phyloP scores from a whole-genome alignment of 495 filamentous ascomycete genomes.

The Glonium stellatum region DNA sequence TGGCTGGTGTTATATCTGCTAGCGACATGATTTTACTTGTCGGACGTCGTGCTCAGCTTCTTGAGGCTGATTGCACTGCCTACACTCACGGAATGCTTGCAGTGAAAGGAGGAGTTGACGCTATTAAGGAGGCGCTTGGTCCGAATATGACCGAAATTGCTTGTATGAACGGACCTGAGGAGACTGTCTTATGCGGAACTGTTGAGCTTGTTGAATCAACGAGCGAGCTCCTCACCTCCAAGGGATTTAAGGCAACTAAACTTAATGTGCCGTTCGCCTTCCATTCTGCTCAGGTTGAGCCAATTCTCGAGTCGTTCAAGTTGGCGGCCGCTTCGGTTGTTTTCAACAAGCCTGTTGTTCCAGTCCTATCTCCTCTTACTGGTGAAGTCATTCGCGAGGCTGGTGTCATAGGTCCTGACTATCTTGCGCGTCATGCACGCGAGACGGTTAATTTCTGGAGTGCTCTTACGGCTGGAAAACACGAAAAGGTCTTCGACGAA shows the following conservation, averaged over 20 bases:
- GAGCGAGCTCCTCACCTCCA: constrained; percentile 31
- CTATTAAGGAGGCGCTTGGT: constrained; percentile 36
- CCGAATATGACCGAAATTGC: constrained; percentile 41
- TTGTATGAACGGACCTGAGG: constrained; percentile 43
- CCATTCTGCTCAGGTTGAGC: constrained; percentile 48
- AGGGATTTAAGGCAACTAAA: constrained; percentile 47
- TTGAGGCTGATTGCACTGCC: constrained; percentile 61
- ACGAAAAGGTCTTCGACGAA: constrained; percentile 38
- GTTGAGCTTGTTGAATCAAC: constrained; percentile 32
- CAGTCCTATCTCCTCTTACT: constrained; percentile 38
- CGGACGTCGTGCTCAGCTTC: constrained; percentile 68
- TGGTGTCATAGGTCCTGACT: constrained; percentile 38
- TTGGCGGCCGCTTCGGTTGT: constrained; percentile 32
- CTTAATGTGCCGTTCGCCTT: constrained; percentile 50
- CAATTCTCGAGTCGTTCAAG: constrained; percentile 45
- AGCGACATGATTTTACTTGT: constrained; percentile 76
- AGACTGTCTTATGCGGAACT: constrained; percentile 42
- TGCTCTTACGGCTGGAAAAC: constrained; percentile 34
- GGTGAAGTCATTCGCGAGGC: constrained; percentile 40
- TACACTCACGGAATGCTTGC: constrained; percentile 62
- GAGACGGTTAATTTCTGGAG: constrained; percentile 43
- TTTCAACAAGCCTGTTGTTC: constrained; percentile 40
- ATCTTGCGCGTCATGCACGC: constrained; percentile 40
- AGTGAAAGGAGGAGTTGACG: constrained; percentile 38
- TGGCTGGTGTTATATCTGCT: constrained; percentile 70